Evolutionary conservation across 331 rosid species (phyloP), one percentile per base, ranked within the genome.

Genomic region (Spiraea crenata): DNA sequence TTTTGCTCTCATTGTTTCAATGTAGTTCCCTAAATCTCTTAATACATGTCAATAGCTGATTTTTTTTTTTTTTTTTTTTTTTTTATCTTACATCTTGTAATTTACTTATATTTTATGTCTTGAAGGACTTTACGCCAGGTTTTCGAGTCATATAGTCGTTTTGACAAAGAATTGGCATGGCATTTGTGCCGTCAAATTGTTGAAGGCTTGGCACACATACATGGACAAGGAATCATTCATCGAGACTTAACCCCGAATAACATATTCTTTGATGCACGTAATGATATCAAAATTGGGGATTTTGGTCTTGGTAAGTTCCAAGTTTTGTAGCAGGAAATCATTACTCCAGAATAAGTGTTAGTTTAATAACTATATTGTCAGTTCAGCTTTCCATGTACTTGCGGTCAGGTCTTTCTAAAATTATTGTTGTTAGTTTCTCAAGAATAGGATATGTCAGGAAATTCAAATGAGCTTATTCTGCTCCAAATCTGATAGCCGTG

Each of bases 131-230:
- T 93, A 76, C 95, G 92, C 67, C 89, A 93, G 82, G 71, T 48
- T 69, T 91, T 93, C 57, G 96, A 91, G 73, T 86, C 92, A 11
- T 93, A 87, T 74, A 77, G 70, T 79, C 89, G 83, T 61, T 91
- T 87, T 76, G 90, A 91, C 86, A 86, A 93, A 87, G 95, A 84
- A 76, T 51, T 50, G 11, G 96, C 95, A 56, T 90, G 99, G 97
- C 97, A 91, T 84, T 72, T 80, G 61, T 85, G 87, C 80, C 97
- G 96, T 74, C 99, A 93, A 89, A 93, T 91, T 76, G 97, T 93
- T 80, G 99, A 93, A 82, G 99, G 99, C 72, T 82, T 93, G 88
- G 96, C 76, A 69, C 99, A 93, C 86, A 93, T 93, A 82, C 99
- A 93, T 54, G 95, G 91, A 61, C 97, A 93, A 70, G 99, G 99